Conservation (phyloP, 2,329 filamentous ascomycete species). For the Ophiognomonia clavigignenti-juglandacearum region DNA sequence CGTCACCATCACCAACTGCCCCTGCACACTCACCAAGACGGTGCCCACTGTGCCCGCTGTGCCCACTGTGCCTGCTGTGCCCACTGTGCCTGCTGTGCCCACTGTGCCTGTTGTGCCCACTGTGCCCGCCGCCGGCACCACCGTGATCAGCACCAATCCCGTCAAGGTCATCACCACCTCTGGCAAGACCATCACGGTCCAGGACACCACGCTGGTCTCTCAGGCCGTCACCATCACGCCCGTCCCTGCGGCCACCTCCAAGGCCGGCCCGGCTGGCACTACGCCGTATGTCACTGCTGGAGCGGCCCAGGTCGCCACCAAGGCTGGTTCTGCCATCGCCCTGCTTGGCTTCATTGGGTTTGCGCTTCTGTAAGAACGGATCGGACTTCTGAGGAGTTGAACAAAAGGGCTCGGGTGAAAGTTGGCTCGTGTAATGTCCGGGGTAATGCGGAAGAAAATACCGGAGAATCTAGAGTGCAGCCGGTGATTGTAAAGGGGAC, state of each 20-base stretch:
- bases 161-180: too few species aligned
- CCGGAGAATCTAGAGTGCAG: too few species aligned
- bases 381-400: too few species aligned
- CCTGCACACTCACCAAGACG: background rate
- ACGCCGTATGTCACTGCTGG: constrained; percentile 18
- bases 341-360: constrained; percentile 34
- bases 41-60: too few species aligned
- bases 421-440: too few species aligned
- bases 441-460: too few species aligned
- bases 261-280: background rate
- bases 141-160: background rate
- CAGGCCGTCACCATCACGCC: background rate
- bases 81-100: too few species aligned
- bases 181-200: too few species aligned
- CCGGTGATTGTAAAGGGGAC: too few species aligned
- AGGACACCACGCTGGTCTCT: background rate
- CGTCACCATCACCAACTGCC: background rate
- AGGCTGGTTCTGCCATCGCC: constrained; percentile 29
- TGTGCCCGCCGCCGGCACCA: background rate
- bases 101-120: background rate
- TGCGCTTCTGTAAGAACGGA: constrained; percentile 35
- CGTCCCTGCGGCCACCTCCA: too few species aligned
- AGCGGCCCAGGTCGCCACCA: constrained; percentile 21
- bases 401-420: too few species aligned
- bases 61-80: background rate